phyloP scores from a whole-genome alignment of 805 yeast genomes.

The Metschnikowia shivogae region DNA sequence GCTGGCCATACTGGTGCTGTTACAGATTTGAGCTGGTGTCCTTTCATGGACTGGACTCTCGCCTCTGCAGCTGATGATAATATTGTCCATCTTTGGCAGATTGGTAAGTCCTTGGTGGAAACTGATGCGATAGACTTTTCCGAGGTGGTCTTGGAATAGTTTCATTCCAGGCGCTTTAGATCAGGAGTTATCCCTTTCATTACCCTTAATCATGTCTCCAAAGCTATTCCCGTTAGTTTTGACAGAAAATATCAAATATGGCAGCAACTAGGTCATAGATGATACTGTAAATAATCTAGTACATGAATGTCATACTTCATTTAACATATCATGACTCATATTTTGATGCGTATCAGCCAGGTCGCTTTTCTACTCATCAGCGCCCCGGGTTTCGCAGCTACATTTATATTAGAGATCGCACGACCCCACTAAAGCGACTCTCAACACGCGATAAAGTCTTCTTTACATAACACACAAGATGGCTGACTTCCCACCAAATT shows the following conservation, averaged over 20 bases:
- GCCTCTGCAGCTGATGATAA: slow-evolving; percentile 63
- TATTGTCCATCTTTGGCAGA: slow-evolving; percentile 58
- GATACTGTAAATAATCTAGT: too few relatives aligned
- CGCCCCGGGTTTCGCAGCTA: too few relatives aligned
- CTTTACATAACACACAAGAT: slow-evolving; percentile 14
- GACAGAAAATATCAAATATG: too few relatives aligned
- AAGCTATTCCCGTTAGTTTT: too few relatives aligned
- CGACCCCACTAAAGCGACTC: not conserved
- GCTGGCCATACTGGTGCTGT: slow-evolving; percentile 84
- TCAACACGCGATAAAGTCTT: not conserved
- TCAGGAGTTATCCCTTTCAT: not conserved
- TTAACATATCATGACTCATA: too few relatives aligned
- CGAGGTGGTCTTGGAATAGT: slow-evolving; percentile 25
- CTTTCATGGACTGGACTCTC: slow-evolving; percentile 69
- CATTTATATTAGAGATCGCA: not conserved
- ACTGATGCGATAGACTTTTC: slow-evolving; percentile 15
- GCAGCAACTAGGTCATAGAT: too few relatives aligned
- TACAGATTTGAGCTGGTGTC: slow-evolving; percentile 68
- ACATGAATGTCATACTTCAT: too few relatives aligned
- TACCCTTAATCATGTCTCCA: too few relatives aligned
- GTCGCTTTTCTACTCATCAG: too few relatives aligned
- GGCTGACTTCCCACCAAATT: slow-evolving; percentile 46
- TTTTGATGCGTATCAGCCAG: too few relatives aligned
- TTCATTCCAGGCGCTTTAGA: not conserved
- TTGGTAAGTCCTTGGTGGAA: slow-evolving; percentile 29